Percentiles rank a stretch among this genome's conserved stretches.
Evolutionary conservation across 2,329 filamentous ascomycete genomes (phyloP).

Genomic region (Scopulariopsis brevicaulis): DNA sequence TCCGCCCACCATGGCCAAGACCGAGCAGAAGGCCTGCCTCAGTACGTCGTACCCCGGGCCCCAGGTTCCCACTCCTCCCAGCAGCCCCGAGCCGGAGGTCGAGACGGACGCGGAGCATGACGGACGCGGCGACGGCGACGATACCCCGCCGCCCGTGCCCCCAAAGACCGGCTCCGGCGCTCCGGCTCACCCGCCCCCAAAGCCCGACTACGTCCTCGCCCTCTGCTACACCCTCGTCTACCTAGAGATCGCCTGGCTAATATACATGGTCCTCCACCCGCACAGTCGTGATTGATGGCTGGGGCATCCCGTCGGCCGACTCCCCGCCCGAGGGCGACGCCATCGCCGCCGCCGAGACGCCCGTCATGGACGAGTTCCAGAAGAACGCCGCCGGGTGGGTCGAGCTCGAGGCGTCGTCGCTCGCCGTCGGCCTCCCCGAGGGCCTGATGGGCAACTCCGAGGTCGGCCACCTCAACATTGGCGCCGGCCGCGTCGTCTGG

Average conservation of each 20-base stretch:
- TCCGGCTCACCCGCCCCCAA: background rate
- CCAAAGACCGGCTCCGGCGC: background rate
- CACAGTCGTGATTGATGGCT: slow-evolving; percentile 96
- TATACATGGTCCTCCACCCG: slow-evolving; percentile 37
- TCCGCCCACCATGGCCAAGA: slow-evolving; percentile 33
- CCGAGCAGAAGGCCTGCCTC: slow-evolving; percentile 50
- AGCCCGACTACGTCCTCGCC: slow-evolving; percentile 27
- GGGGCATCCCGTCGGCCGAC: slow-evolving; percentile 74
- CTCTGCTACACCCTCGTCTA: slow-evolving; percentile 42
- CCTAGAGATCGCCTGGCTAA: slow-evolving; percentile 48
- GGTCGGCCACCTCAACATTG: slow-evolving; percentile 97
- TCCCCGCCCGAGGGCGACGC: slow-evolving; percentile 88
- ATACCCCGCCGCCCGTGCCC: background rate
- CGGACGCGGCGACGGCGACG: background rate
- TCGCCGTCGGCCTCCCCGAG: slow-evolving; percentile 90
- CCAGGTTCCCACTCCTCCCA: slow-evolving; percentile 13
- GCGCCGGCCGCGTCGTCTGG: slow-evolving; percentile 94
- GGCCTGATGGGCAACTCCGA: slow-evolving; percentile 99
- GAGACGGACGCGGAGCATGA: background rate
- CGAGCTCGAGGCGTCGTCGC: slow-evolving; percentile 88
- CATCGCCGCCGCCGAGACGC: slow-evolving; percentile 86
- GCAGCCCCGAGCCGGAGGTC: slow-evolving; percentile 1
- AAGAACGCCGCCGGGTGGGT: slow-evolving; percentile 75
- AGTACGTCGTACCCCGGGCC: slow-evolving; percentile 42
- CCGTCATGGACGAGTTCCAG: slow-evolving; percentile 87